Evolutionary conservation across 352 stramenopile species (phyloP).

Genomic region (Saprolegnia parasitica): DNA sequence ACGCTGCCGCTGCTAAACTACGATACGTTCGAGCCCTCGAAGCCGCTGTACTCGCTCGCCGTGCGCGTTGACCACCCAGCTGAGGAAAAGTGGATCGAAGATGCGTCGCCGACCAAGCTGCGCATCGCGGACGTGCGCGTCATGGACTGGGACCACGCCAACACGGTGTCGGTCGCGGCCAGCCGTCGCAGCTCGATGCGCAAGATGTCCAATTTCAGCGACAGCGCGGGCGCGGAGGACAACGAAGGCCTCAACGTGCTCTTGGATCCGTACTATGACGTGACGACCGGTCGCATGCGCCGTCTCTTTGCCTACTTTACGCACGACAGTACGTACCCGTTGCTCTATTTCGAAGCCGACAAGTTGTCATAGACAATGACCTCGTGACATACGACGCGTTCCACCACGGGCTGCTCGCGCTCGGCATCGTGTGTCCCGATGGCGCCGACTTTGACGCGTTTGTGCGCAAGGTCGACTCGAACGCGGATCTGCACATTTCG

Average conservation of each 20-base stretch:
- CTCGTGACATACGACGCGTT: slow-evolving; percentile 75
- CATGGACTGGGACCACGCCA: slow-evolving; percentile 23
- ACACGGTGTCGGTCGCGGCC: not conserved
- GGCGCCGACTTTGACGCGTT: slow-evolving; percentile 66
- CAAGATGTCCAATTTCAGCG: not conserved
- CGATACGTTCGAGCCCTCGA: not conserved
- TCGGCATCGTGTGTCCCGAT: slow-evolving; percentile 68
- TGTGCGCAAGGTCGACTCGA: slow-evolving; percentile 70
- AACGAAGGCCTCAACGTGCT: slow-evolving; percentile 11
- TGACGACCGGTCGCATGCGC: slow-evolving; percentile 12
- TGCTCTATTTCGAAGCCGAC: not conserved
- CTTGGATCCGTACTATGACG: slow-evolving; percentile 22
- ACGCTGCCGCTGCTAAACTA: not conserved
- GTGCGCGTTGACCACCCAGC: not conserved
- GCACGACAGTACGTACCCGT: slow-evolving; percentile 4
- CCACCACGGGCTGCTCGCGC: slow-evolving; percentile 54
- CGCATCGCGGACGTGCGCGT: not conserved
- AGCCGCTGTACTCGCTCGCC: not conserved
- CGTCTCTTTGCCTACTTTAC: slow-evolving; percentile 22
- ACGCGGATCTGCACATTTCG: slow-evolving; percentile 76
- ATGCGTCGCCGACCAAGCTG: not conserved
- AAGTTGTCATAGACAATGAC: slow-evolving; percentile 34
- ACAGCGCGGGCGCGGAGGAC: not conserved
- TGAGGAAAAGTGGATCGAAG: slow-evolving; percentile 13
- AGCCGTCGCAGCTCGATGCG: not conserved